Percentiles rank a stretch among this genome's conserved stretches.
phyloP scores from a whole-genome alignment of 306 rosid genomes.

The Vigna trinervia region DNA sequence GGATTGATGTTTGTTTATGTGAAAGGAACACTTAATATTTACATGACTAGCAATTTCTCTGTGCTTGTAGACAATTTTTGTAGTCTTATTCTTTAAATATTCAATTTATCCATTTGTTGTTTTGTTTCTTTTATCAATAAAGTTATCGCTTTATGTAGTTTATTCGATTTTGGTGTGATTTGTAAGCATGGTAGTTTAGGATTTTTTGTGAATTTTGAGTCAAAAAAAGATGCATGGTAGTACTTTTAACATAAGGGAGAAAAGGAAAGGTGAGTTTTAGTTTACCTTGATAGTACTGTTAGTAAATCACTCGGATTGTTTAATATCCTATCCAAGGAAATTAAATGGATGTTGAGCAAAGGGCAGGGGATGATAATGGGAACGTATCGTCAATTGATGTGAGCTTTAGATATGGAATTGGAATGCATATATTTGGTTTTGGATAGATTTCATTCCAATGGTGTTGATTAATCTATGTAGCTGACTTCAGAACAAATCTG shows the following conservation, averaged over 20 bases:
- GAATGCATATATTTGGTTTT: slow-evolving; percentile 5
- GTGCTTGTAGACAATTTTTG: neutral
- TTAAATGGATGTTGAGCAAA: slow-evolving; percentile 98
- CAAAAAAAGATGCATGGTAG: neutral
- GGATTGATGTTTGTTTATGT: too few relatives aligned
- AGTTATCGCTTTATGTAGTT: slow-evolving; percentile 22
- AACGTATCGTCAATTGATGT: slow-evolving; percentile 76
- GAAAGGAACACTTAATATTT: neutral
- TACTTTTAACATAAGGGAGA: too few relatives aligned
- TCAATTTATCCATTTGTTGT: slow-evolving; percentile 13
- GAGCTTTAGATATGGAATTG: slow-evolving; percentile 82
- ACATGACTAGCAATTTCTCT: neutral
- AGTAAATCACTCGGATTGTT: slow-evolving; percentile 20
- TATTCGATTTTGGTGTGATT: slow-evolving; percentile 22
- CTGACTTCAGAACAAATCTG: neutral
- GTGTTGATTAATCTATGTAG: slow-evolving; percentile 10
- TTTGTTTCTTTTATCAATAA: slow-evolving; percentile 27
- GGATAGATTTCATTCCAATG: neutral
- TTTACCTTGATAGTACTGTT: slow-evolving; percentile 28
- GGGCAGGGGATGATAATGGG: slow-evolving; percentile 92
- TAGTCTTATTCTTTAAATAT: neutral
- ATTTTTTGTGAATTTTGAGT: neutral
- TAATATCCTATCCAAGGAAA: slow-evolving; percentile 56
- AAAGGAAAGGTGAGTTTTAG: neutral
- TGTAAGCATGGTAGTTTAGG: slow-evolving; percentile 16